These are phyloP conservation scores for Collariella sp. DNA, from an alignment of 495 filamentous ascomycete genomes.

Conservation along the genomic window DNA sequence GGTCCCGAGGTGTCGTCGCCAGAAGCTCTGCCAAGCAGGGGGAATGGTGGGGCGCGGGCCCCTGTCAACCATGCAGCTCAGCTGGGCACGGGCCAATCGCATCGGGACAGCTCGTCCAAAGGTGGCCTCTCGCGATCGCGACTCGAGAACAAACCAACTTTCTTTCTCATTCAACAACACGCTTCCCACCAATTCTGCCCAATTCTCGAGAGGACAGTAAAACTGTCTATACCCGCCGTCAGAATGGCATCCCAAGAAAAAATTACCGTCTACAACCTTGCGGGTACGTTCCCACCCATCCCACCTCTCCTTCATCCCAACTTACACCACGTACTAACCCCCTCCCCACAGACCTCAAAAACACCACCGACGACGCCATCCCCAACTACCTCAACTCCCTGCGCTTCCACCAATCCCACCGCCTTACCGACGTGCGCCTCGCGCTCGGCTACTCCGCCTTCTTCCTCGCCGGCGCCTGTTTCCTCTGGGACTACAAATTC, in stretches of 20 bases:
- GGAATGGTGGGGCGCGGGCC: background rate
- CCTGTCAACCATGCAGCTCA: background rate
- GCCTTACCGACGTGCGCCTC: conserved; percentile 72
- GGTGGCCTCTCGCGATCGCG: conserved; percentile 18
- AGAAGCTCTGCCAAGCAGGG: conserved; percentile 10
- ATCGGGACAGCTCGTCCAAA: background rate
- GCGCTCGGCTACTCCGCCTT: conserved; percentile 77
- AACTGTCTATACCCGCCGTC: background rate
- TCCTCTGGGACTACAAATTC: conserved; percentile 83
- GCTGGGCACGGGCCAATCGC: conserved; percentile 5
- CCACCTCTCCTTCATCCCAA: background rate
- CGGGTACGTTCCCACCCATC: conserved; percentile 38
- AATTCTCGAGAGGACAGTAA: background rate
- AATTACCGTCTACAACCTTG: conserved; percentile 59
- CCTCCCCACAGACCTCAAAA: conserved; percentile 70
- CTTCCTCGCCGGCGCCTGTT: conserved; percentile 65
- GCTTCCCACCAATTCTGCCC: background rate
- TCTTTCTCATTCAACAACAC: background rate
- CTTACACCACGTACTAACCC: conserved; percentile 7
- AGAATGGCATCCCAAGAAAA: conserved; percentile 45
- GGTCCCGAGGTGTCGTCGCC: conserved; percentile 3
- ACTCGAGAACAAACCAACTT: background rate
- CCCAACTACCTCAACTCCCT: conserved; percentile 84
- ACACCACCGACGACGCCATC: conserved; percentile 89
- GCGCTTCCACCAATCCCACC: conserved; percentile 71